Base-by-base conservation (phyloP, 164 flowering plant species). In the Taxillus chinensis region DNA sequence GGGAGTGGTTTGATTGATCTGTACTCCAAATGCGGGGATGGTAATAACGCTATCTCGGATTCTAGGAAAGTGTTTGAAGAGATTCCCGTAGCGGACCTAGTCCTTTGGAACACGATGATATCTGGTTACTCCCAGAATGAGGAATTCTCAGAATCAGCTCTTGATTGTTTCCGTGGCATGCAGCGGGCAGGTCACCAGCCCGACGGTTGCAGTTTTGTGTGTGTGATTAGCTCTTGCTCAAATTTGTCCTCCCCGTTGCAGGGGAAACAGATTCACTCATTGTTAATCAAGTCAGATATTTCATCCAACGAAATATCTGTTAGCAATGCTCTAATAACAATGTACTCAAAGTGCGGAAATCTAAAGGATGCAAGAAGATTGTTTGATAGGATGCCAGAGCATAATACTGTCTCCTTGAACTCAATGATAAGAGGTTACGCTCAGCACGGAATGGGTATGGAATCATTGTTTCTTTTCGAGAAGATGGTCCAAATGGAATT, bases 61-160 rank as follows among this genome's bases (percentile, higher is more conserved):
- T 79, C 80, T 53, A 60, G 49, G 63, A 82, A 79, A 64, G 79
- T 89, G 3, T 89, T 92, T 74, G 71, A 78, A 43, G 89, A 82
- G 69, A 79, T 87, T 62, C 43, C 57, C 17, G 69, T 53, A 14
- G 89, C 82, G 5, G 98, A 92, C 73, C 76, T 86, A 68, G 84
- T 89, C 67, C 73, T 92, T 14, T 92, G 98, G 96, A 92, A 92
- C 73, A 87, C 98, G 9, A 87, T 89, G 91, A 84, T 89, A 62
- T 84, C 88, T 14, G 96, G 91, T 45, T 89, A 81, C 62, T 83
- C 95, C 7, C 85, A 72, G 51, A 69, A 74, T 64, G 86, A 85
- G 61, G 84, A 86, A 41, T 72, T 80, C 51, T 77, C 85, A 2
- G 88, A 79, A 62, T 85, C 79, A 41, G 87, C 95, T 53, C 68